A percentile compares a stretch with the other conserved stretches of the same genome.
These are phyloP conservation scores for Skeletonema costatum DNA, from an alignment of 108 stramenopile species.

Conservation along the genomic window DNA sequence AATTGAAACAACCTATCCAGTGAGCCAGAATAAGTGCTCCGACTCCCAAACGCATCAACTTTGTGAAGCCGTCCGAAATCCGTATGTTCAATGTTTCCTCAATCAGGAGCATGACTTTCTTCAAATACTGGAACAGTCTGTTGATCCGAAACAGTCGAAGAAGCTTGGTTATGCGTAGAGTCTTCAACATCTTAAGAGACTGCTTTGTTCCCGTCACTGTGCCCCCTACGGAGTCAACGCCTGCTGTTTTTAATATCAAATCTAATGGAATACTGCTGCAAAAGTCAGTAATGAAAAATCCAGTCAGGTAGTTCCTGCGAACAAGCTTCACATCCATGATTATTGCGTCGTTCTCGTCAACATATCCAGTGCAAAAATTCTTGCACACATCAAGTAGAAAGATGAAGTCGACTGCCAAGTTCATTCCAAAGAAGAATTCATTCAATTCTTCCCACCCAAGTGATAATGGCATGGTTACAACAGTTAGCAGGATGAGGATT, in stretches of 20 bases:
- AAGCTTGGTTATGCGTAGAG: slow-evolving; percentile 59
- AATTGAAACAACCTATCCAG: slow-evolving; percentile 75
- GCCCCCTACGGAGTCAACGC: slow-evolving; percentile 39
- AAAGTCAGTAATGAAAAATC: slow-evolving; percentile 70
- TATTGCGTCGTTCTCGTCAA: slow-evolving; percentile 56
- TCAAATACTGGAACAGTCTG: slow-evolving; percentile 50
- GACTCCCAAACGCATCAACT: slow-evolving; percentile 51
- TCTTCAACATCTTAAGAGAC: slow-evolving; percentile 60
- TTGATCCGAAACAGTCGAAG: slow-evolving; percentile 67
- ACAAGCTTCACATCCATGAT: slow-evolving; percentile 52
- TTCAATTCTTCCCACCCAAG: slow-evolving; percentile 64
- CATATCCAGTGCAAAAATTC: slow-evolving; percentile 68
- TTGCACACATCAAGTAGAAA: slow-evolving; percentile 69
- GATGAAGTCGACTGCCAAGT: slow-evolving; percentile 56
- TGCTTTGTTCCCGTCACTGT: slow-evolving; percentile 51
- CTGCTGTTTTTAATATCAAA: slow-evolving; percentile 48
- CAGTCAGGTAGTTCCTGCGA: slow-evolving; percentile 53
- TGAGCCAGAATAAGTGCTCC: slow-evolving; percentile 59
- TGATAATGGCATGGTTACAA: slow-evolving; percentile 56
- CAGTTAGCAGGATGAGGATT: slow-evolving; percentile 52
- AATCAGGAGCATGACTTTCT: slow-evolving; percentile 33
- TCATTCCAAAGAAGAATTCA: slow-evolving; percentile 42
- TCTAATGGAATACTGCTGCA: slow-evolving; percentile 55
- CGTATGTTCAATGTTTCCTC: slow-evolving; percentile 59
- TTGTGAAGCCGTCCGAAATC: slow-evolving; percentile 63